Base-by-base conservation (phyloP, 2,329 filamentous ascomycete genomes). In the Hypoxylon sp. region DNA sequence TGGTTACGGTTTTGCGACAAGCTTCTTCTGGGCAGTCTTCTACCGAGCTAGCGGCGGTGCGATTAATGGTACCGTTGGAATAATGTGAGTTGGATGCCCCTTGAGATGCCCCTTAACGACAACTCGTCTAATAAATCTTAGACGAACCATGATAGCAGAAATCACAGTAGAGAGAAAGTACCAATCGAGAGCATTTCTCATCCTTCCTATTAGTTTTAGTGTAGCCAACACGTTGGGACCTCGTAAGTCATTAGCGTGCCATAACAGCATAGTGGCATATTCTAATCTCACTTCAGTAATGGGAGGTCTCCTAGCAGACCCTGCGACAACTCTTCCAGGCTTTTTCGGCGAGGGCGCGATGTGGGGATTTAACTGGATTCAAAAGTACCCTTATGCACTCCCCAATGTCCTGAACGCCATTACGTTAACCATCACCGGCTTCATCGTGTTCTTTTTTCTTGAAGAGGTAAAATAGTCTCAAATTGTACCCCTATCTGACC, bases 1-100 rank as follows among this genome's bases (percentile, higher is more conserved):
- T 14, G 92, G 92, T 0, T 92, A 93, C 75, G 92, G 91, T 0
- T 94, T 94, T 75, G 89, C 90, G 3, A 86, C 82, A 29, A 90
- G 84, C 3, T 93, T 94, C 74, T 82, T 81, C 13, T 82, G 84
- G 76, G 91, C 91, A 0, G 85, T 91, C 0, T 83, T 89, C 50
- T 94, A 91, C 82, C 83, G 92, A 5, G 85, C 84, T 10, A 76
- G 92, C 37, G 91, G 91, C 0, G 92, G 92, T 26, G 81, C 78
- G 3, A 78, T 85, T 37, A 85, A 86, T 65, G 84, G 84, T 3
- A 84, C 83, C 3, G 84, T 85, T 44, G 84, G 84, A 0, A 84
- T 85, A 53, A 82, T 85, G 80, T 83, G 70, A 81, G 81, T 58
- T 37, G 22, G 39, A 46, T 3, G 5, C 11, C 24, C 37, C 29